Evolutionary conservation across 345 rosid species (phyloP).

Genomic region (Arabidopsis suecica): DNA sequence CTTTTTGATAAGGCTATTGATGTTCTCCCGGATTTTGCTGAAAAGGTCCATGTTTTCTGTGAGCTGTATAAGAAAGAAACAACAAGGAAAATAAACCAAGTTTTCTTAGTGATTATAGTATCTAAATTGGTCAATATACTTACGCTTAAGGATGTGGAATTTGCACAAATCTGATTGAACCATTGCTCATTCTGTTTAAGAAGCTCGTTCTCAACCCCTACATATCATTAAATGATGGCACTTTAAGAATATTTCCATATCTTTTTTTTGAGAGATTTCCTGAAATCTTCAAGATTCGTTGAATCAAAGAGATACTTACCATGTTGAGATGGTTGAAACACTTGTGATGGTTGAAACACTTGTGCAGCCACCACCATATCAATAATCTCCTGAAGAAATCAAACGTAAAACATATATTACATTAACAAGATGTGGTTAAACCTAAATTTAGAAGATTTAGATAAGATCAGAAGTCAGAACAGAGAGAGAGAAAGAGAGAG

Average conservation of each 20-base stretch:
- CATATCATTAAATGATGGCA: constrained; percentile 11
- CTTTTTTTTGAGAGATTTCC: background rate
- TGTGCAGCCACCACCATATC: constrained; percentile 24
- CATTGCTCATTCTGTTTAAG: constrained; percentile 63
- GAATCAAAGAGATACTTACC: constrained; percentile 23
- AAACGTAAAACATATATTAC: constrained; percentile 13
- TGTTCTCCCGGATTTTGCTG: constrained; percentile 48
- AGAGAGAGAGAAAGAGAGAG: background rate
- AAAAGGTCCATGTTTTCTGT: constrained; percentile 54
- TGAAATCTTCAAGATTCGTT: background rate
- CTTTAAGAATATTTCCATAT: constrained; percentile 7
- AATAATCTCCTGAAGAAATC: constrained; percentile 24
- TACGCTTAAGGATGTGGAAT: constrained; percentile 60
- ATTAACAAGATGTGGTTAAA: background rate
- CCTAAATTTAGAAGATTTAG: background rate
- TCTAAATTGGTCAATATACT: background rate
- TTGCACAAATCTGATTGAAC: constrained; percentile 58
- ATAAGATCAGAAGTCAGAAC: background rate
- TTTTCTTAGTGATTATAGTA: background rate
- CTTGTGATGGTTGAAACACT: background rate
- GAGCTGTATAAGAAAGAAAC: constrained; percentile 37
- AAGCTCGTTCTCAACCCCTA: constrained; percentile 52
- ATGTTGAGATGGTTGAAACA: constrained; percentile 17
- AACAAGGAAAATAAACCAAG: background rate
- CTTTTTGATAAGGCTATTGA: constrained; percentile 49